These are phyloP conservation scores for Cystobasidium pallidum DNA, from an alignment of 1,284 basidiomycete species.

Conservation along the genomic window DNA sequence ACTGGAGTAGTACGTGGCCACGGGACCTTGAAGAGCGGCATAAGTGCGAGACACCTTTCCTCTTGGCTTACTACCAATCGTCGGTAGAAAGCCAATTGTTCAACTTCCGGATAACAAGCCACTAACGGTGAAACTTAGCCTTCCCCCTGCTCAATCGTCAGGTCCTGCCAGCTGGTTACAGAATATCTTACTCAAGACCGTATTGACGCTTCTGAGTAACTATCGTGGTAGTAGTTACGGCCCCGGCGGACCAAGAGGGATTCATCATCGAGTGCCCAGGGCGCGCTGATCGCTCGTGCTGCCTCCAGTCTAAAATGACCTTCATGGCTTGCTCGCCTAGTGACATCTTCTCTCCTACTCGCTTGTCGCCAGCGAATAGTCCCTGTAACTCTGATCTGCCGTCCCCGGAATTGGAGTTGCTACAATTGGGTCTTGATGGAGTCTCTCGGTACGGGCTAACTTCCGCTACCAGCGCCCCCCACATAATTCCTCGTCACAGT, in stretches of 20 bases:
- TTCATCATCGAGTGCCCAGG: no score
- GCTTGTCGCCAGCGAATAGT: conserved; percentile 5
- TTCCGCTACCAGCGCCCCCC: not conserved
- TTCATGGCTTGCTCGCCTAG: not conserved
- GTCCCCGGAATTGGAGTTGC: not conserved
- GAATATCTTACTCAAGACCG: no score
- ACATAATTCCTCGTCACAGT: conserved; percentile 15
- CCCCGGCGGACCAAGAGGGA: no score
- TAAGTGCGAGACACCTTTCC: not conserved
- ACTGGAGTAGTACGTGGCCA: no score
- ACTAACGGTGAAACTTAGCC: no score
- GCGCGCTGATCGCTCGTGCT: not conserved
- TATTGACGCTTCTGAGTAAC: no score
- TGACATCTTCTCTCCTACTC: conserved; percentile 19
- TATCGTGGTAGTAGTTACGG: no score
- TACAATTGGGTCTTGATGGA: not conserved
- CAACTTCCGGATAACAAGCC: no score
- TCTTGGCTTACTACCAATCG: not conserved
- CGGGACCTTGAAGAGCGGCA: no score
- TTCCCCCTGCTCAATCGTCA: no score
- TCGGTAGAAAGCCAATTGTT: no score
- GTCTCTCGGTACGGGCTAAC: conserved; percentile 2
- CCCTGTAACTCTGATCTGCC: not conserved
- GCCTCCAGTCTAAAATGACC: not conserved
- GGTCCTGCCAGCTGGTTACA: no score